A percentile compares a stretch with the other conserved stretches of the same genome.
Evolutionary conservation across 345 rosid genomes (phyloP).

Genomic region (Lepidium didymum): DNA sequence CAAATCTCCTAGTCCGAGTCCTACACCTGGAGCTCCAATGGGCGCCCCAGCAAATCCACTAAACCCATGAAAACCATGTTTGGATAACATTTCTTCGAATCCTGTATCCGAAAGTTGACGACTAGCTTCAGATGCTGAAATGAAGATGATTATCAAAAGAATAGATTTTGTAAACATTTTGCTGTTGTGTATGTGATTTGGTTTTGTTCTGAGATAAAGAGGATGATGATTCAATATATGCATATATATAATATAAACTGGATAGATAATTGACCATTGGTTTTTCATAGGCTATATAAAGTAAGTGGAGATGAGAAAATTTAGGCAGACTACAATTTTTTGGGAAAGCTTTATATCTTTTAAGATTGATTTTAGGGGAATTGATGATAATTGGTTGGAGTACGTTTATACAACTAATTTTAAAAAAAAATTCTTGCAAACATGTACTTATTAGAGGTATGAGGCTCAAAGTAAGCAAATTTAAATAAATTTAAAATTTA

Average conservation of each 20-base stretch:
- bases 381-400: neutral
- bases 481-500: too few relatives aligned
- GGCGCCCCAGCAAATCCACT: neutral
- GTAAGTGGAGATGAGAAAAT: constrained; percentile 6
- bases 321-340: constrained; percentile 11
- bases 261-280: neutral
- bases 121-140: constrained; percentile 15
- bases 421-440: neutral
- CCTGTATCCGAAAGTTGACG: constrained; percentile 16
- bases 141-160: constrained; percentile 2
- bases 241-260: neutral
- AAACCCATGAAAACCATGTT: neutral
- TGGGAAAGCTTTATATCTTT: constrained; percentile 7
- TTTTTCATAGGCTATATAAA: neutral
- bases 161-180: constrained; percentile 10
- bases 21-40: neutral
- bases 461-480: too few relatives aligned
- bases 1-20: neutral
- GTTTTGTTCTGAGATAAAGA: constrained; percentile 5
- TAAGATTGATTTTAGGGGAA: neutral
- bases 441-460: neutral
- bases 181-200: neutral
- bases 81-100: neutral
- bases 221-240: neutral
- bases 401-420: neutral